These are phyloP conservation scores for Xylariaceae sp. DNA, from an alignment of 2,329 filamentous ascomycete genomes.

Conservation along the genomic window DNA sequence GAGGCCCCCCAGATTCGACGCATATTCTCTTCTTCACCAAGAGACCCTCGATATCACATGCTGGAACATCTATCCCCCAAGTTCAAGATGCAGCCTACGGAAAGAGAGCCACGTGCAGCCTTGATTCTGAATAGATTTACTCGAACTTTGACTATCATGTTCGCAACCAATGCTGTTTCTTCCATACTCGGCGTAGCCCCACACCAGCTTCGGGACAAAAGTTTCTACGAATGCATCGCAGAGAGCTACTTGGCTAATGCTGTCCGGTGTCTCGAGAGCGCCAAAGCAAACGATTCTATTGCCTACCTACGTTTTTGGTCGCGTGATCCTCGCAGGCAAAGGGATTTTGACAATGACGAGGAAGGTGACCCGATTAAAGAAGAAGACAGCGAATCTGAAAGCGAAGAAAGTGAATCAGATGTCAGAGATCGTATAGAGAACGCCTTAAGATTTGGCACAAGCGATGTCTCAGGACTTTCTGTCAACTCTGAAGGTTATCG, in stretches of 20 bases:
- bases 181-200: constrained; percentile 72
- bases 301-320: constrained; percentile 86
- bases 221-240: constrained; percentile 84
- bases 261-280: constrained; percentile 74
- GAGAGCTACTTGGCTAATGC: constrained; percentile 73
- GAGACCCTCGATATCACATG: constrained; percentile 87
- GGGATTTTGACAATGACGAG: constrained; percentile 43
- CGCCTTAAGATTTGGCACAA: constrained; percentile 40
- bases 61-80: constrained; percentile 79
- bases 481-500: constrained; percentile 33
- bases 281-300: constrained; percentile 87
- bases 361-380: constrained; percentile 42
- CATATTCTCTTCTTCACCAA: constrained; percentile 75
- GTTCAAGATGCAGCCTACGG: constrained; percentile 60
- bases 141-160: constrained; percentile 78
- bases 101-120: constrained; percentile 76
- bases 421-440: constrained; percentile 43
- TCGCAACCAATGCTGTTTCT: constrained; percentile 71
- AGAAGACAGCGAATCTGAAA: constrained; percentile 39
- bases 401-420: constrained; percentile 40
- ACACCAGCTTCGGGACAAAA: constrained; percentile 66
- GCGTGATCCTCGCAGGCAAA: constrained; percentile 63
- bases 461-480: constrained; percentile 23
- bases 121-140: constrained; percentile 86
- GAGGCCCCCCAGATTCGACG: constrained; percentile 76